Base-by-base conservation (phyloP, 768 basidiomycete species). In the Ramaria sp. region DNA sequence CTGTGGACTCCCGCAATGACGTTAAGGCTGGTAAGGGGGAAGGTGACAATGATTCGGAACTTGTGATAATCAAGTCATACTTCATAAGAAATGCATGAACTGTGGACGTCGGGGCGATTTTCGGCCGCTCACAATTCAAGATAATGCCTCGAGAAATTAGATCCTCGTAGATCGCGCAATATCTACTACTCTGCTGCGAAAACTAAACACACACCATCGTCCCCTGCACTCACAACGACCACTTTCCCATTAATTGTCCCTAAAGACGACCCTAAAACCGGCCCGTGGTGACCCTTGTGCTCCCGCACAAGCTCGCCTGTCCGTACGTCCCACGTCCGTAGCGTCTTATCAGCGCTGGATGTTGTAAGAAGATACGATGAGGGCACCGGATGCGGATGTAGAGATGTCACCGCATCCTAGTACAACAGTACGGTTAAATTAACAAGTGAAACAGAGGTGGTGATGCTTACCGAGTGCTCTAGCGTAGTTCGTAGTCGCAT, bases 281-380 rank as follows among this genome's bases (percentile, higher is more conserved):
- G 78, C 0, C 78, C 90, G 17, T 73, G 78, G 63, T 98, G 94
- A 1, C 94, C 95, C 22, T 78, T 82, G 67, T 97, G 89, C 51
- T 84, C 84, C 31, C 81, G 81, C 27, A 95, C 58, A 20, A 94
- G 76, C 2, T 77, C 71, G 0, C 95, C 94, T 1, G 85, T 88
- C 46, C 93, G 83, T 12, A 83, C 84, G 68, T 99, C 95, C 95
- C 94, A 98, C 12, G 93, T 94, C 59, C 80, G 83, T 54, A 97
- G 74, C 1, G 83, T 87, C 57, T 76, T 82, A 70, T 99, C 96
- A 1, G 89, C 89, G 9, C 91, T 95, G 0, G 79, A 88, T 11
- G 92, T 88, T 17, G 94, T 81, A 27, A 99, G 69, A 24, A 95
- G 73, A 64, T 94, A 79, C 1, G 81, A 72, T 63, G 85, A 83